phyloP scores from a whole-genome alignment of 345 rosid genomes.

The Eucalyptus pauciflora region DNA sequence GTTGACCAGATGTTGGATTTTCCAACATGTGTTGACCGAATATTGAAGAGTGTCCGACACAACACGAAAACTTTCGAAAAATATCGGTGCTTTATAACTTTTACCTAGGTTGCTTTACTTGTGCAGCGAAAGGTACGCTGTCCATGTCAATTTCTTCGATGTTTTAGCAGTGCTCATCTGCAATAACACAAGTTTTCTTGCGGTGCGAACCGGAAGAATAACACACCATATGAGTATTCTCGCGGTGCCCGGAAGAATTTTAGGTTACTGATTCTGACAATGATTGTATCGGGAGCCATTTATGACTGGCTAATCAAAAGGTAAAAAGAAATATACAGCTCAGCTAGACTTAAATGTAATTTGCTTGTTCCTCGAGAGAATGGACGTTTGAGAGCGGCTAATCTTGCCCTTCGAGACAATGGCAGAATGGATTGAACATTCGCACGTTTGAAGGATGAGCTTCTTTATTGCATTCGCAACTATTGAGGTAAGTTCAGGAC shows the following conservation, averaged over 20 bases:
- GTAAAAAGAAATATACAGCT: slow-evolving; percentile 65
- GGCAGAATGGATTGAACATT: neutral
- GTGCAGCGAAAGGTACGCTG: neutral
- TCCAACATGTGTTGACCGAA: too few relatives aligned
- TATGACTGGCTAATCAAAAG: neutral
- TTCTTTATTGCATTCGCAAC: neutral
- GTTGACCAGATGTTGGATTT: too few relatives aligned
- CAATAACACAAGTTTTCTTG: neutral
- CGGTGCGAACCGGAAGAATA: neutral
- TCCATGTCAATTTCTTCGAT: neutral
- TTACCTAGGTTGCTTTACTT: neutral
- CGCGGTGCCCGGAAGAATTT: neutral
- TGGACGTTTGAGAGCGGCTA: neutral
- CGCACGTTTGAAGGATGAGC: neutral
- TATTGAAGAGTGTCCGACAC: too few relatives aligned
- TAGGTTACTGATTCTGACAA: neutral
- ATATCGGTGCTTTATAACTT: neutral
- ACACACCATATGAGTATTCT: neutral
- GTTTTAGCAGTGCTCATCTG: neutral
- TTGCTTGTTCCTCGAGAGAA: neutral
- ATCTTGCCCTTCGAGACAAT: neutral
- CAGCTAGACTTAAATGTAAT: slow-evolving; percentile 15
- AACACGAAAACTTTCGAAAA: too few relatives aligned
- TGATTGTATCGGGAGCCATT: neutral
- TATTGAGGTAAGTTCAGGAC: neutral